Evolutionary conservation across 768 basidiomycete genomes (phyloP).

Genomic region (Mycena capillaripes): DNA sequence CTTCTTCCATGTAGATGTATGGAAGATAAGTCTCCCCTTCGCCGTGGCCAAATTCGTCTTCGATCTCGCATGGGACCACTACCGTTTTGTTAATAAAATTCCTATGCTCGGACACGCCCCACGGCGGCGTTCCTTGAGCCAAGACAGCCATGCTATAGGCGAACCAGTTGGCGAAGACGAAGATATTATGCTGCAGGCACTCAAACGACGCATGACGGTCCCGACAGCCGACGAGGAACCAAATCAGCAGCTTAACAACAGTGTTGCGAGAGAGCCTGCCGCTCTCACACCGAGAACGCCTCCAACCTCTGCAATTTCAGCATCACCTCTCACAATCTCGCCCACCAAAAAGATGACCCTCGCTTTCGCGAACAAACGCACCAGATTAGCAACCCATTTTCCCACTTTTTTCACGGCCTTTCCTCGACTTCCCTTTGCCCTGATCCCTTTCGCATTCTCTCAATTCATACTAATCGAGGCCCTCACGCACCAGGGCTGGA

Average conservation of each 20-base stretch:
- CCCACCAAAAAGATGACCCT: slow-evolving; percentile 17
- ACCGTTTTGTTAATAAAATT: slow-evolving; percentile 52
- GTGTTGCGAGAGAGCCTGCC: not conserved
- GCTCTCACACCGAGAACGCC: not conserved
- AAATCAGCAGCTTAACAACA: not conserved
- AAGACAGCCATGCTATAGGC: slow-evolving; percentile 29
- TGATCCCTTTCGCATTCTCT: slow-evolving; percentile 93
- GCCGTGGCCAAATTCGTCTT: slow-evolving; percentile 78
- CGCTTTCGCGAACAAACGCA: slow-evolving; percentile 28
- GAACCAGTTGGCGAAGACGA: slow-evolving; percentile 22
- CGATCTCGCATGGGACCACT: slow-evolving; percentile 74
- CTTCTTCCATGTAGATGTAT: slow-evolving; percentile 83
- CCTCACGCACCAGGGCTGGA: slow-evolving; percentile 88
- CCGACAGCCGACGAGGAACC: not conserved
- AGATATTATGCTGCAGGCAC: slow-evolving; percentile 27
- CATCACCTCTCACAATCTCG: not conserved
- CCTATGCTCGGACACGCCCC: slow-evolving; percentile 39
- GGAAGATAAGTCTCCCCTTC: slow-evolving; percentile 88
- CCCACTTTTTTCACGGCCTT: slow-evolving; percentile 80
- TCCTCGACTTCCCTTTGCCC: slow-evolving; percentile 80
- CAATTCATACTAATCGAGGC: slow-evolving; percentile 96
- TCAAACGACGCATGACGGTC: slow-evolving; percentile 27
- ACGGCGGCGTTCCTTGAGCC: slow-evolving; percentile 35
- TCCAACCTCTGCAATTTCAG: not conserved
- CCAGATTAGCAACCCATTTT: slow-evolving; percentile 57